phyloP scores from a whole-genome alignment of 108 stramenopile genomes.

The Cyclostephanos tholiformis region DNA sequence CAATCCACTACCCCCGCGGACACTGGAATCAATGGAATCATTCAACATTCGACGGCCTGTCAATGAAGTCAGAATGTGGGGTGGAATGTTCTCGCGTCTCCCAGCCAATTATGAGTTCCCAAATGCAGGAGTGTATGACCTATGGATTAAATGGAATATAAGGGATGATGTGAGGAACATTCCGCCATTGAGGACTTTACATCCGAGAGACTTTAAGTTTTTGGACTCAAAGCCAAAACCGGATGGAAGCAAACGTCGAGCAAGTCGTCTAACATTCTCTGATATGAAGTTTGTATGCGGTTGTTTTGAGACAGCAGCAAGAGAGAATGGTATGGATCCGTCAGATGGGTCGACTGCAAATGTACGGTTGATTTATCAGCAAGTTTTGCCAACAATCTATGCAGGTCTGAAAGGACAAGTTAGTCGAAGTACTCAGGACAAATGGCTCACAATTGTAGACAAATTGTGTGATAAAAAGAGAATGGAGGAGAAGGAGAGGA shows the following conservation, averaged over 20 bases:
- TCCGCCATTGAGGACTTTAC: conserved; percentile 9
- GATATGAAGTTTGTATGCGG: background rate
- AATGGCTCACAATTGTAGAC: background rate
- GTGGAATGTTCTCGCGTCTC: conserved; percentile 4
- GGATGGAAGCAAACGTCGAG: background rate
- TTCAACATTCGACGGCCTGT: background rate
- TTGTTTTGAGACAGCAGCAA: background rate
- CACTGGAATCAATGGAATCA: conserved; percentile 7
- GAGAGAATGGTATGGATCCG: background rate
- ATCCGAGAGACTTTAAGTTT: background rate
- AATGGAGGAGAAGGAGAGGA: background rate
- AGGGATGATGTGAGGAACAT: background rate
- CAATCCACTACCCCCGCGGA: background rate
- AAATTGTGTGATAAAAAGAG: background rate
- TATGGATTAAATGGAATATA: background rate
- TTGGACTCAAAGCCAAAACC: conserved; percentile 1
- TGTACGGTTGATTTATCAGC: background rate
- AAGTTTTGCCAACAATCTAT: background rate
- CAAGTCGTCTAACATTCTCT: background rate
- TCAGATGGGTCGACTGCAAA: background rate
- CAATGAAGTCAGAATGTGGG: background rate
- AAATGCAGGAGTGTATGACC: background rate
- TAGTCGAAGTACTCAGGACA: background rate
- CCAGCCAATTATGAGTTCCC: background rate
- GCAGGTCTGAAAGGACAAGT: background rate